phyloP scores from a whole-genome alignment of 257 asterid genomes.

The Solanum sejunctum region DNA sequence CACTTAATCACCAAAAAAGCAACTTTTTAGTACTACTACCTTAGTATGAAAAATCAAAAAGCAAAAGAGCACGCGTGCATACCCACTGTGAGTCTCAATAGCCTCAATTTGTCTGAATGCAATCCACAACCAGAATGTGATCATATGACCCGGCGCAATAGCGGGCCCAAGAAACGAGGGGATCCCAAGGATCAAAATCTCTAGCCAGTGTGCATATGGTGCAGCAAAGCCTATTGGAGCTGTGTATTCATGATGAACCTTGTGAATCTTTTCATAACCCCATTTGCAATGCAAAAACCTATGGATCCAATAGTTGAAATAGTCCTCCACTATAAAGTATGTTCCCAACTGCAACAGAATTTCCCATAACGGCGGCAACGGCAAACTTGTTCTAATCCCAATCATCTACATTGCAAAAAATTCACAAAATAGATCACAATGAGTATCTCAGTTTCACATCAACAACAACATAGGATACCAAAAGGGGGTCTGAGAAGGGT shows the following conservation, averaged over 20 bases:
- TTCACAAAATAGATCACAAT: background rate
- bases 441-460: background rate
- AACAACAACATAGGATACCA: no score
- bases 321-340: constrained; percentile 84
- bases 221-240: constrained; percentile 97
- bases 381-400: constrained; percentile 83
- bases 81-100: constrained; percentile 99
- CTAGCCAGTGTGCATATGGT: constrained; percentile 96
- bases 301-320: constrained; percentile 90
- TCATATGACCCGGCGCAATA: constrained; percentile 80
- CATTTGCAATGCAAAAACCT: constrained; percentile 81
- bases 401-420: constrained; percentile 34
- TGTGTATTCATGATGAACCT: constrained; percentile 91
- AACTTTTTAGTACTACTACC: background rate
- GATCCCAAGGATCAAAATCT: constrained; percentile 92
- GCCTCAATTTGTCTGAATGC: constrained; percentile 94
- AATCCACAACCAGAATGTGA: constrained; percentile 97
- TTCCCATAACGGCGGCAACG: constrained; percentile 82
- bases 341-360: constrained; percentile 54
- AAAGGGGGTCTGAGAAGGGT: no score
- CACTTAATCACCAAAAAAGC: constrained; percentile 19
- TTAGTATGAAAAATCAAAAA: background rate
- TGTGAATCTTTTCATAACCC: constrained; percentile 97
- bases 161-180: constrained; percentile 95
- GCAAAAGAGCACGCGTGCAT: constrained; percentile 46